Conservation (phyloP, 1,284 basidiomycete genomes). For the Pulveroboletus ridleyi region DNA sequence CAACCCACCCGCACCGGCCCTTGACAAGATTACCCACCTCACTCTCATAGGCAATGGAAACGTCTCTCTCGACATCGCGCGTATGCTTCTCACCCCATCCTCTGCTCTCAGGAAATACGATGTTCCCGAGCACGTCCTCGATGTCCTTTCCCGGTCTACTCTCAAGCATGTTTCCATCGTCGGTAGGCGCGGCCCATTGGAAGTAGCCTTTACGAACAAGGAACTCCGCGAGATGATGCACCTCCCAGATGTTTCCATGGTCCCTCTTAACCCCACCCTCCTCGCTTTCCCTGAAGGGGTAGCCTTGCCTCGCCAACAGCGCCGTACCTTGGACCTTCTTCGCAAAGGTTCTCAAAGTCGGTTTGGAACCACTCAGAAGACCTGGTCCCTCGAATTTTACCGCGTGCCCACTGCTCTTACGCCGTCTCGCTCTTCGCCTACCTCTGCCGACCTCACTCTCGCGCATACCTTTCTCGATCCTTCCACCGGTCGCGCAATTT, state of each 20-base stretch:
- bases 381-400: constrained; percentile 87
- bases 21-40: constrained; percentile 73
- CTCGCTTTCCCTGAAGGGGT: constrained; percentile 45
- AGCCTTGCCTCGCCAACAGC: constrained; percentile 67
- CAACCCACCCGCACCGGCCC: constrained; percentile 57
- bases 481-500: constrained; percentile 54
- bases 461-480: constrained; percentile 67
- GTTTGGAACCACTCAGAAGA: constrained; percentile 57
- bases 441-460: constrained; percentile 53
- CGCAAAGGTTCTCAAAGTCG: constrained; percentile 67
- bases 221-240: constrained; percentile 93
- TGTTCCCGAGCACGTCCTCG: constrained; percentile 80
- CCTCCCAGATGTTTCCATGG: constrained; percentile 76
- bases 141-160: constrained; percentile 65
- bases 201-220: constrained; percentile 95
- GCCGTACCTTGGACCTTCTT: constrained; percentile 71
- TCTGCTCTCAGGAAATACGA: constrained; percentile 78
- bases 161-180: constrained; percentile 87
- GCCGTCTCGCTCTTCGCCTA: constrained; percentile 30
- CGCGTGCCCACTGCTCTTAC: constrained; percentile 68
- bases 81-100: constrained; percentile 83
- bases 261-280: constrained; percentile 56
- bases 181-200: constrained; percentile 87
- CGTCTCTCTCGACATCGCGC: constrained; percentile 93
- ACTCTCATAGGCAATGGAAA: constrained; percentile 96